Evolutionary conservation across 2,329 filamentous ascomycete genomes (phyloP), one percentile per base, ranked within the genome.

Genomic region (Pestalotiopsis sp.): DNA sequence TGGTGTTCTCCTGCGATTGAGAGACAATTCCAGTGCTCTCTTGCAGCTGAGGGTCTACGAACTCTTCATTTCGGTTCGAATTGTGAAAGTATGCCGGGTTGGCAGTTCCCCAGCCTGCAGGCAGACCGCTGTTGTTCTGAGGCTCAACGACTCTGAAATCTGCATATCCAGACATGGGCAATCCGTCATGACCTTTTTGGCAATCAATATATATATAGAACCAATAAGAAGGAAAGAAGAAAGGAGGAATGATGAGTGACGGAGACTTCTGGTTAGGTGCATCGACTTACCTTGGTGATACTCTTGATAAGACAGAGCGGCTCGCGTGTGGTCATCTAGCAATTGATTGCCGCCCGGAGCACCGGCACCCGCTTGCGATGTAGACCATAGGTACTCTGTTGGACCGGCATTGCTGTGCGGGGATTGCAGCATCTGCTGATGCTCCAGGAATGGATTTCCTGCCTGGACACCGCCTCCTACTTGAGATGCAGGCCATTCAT

Each of bases 121-220:
- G 45, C 17, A 20, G 17, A 17, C 7, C 45, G 17, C 17, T 52
- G 17, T n/a, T 52, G 17, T n/a, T 52, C 45, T n/a, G 17, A 52
- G 45, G 14, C 13, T 49, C 78, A 67, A 81, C 81, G 12, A 81
- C 80, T 39, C 76, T 70, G 62, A 81, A 81, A 39, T 81, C 79
- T 31, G 71, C 70, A 65, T 79, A 75, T 38, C 77, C 76, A 2
- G 71, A 71, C 9, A 71, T 49, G 57, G 66, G 67, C 31, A 68
- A 65, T 31, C 65, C 69, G 65, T 52, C 20, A 6, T n/a, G 17
- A 52, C 17, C 17, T 52, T 52, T 52, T n/a, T 17, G n/a, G 45
- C 3, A 20, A 52, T 52, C 17, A 52, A n/a, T 9, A n/a, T 4
- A n/a, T 4, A n/a, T n/a, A 9, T 9, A 52, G 17, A n/a, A 52